phyloP scores from a whole-genome alignment of 208 protist genomes.

The Leishmania tropica region DNA sequence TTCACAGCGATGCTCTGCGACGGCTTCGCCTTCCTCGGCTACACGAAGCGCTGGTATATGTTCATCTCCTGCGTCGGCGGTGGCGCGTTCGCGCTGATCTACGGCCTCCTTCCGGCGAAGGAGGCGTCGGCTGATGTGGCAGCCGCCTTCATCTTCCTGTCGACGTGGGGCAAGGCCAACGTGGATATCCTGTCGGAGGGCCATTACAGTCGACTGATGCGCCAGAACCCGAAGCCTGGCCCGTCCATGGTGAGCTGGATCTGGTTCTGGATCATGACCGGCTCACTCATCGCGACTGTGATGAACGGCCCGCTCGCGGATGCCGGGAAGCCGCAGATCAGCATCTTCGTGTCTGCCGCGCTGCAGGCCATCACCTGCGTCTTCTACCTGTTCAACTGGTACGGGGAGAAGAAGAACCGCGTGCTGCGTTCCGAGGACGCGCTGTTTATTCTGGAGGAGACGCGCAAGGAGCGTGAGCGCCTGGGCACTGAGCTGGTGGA shows the following conservation, averaged over 20 bases:
- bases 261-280: slow-evolving; percentile 65
- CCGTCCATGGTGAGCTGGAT: slow-evolving; percentile 69
- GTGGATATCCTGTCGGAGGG: slow-evolving; percentile 82
- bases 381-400: slow-evolving; percentile 71
- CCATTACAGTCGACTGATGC: slow-evolving; percentile 77
- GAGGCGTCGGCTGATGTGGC: slow-evolving; percentile 36
- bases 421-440: slow-evolving; percentile 51
- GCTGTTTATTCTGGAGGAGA: slow-evolving; percentile 30
- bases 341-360: slow-evolving; percentile 58
- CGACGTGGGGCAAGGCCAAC: slow-evolving; percentile 55
- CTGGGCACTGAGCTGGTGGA: too few relatives aligned
- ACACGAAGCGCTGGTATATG: slow-evolving; percentile 80
- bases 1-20: slow-evolving; percentile 66
- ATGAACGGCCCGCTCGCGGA: slow-evolving; percentile 70
- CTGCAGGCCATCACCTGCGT: slow-evolving; percentile 52
- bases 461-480: slow-evolving; percentile 34
- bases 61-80: slow-evolving; percentile 50
- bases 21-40: slow-evolving; percentile 62
- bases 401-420: slow-evolving; percentile 64
- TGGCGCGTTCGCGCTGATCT: slow-evolving; percentile 40
- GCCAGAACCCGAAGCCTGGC: slow-evolving; percentile 42
- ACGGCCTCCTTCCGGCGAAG: slow-evolving; percentile 51
- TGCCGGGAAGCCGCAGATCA: slow-evolving; percentile 39
- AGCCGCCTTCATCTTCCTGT: slow-evolving; percentile 55
- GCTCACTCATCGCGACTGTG: slow-evolving; percentile 45